phyloP scores from a whole-genome alignment of 805 yeast species.

The Grigorovia yakushimaensis region DNA sequence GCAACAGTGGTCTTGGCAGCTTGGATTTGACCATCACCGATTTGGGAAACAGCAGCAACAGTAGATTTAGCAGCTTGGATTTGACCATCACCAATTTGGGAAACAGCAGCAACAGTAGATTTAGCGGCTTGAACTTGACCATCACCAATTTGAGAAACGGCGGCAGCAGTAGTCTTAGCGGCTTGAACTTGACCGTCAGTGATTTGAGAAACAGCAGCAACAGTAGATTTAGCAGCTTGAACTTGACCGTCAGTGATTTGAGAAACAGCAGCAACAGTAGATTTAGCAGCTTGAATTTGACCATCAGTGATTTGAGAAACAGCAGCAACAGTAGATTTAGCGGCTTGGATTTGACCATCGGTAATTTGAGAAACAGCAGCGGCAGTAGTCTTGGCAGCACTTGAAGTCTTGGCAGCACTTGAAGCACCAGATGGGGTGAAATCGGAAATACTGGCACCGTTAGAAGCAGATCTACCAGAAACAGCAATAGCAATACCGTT shows the following conservation, averaged over 20 bases:
- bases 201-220: constrained; percentile 1
- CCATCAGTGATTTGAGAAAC: constrained; percentile 22
- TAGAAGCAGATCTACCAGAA: constrained; percentile 4
- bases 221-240: constrained; percentile 3
- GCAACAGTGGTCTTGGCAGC: constrained; percentile 21
- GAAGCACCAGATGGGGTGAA: constrained; percentile 29
- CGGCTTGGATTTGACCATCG: constrained; percentile 37
- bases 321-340: constrained; percentile 29
- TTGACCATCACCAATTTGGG: constrained; percentile 33
- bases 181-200: constrained; percentile 3
- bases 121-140: constrained; percentile 11
- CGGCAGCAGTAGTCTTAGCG: constrained; percentile 10
- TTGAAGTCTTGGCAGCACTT: constrained; percentile 21
- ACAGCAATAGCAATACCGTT: constrained; percentile 6
- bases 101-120: constrained; percentile 20
- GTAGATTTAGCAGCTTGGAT: constrained; percentile 31
- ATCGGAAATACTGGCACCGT: constrained; percentile 29
- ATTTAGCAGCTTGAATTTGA: constrained; percentile 2
- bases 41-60: constrained; percentile 5
- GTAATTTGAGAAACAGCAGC: constrained; percentile 30
- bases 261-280: constrained; percentile 23
- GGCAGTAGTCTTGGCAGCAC: constrained; percentile 21
- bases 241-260: constrained; percentile 10
- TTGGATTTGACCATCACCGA: constrained; percentile 4
- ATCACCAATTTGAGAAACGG: constrained; percentile 12